A percentile compares a stretch with the other conserved stretches of the same genome.
Evolutionary conservation across 208 protist species (phyloP).

Genomic region (Tetramitus jugosus): DNA sequence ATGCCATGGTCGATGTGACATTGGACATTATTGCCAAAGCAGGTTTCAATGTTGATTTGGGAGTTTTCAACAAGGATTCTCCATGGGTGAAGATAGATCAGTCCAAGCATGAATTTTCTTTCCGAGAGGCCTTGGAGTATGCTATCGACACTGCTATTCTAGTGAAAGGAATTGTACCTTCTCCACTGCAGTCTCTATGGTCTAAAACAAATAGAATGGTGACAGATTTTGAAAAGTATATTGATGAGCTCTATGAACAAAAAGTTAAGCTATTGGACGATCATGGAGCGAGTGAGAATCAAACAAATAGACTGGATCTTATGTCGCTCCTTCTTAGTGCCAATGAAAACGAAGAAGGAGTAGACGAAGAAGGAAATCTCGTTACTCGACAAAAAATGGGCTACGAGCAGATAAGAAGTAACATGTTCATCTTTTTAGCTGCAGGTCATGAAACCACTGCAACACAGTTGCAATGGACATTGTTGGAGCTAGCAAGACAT

Average conservation of each 20-base stretch:
- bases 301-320: background rate
- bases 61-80: background rate
- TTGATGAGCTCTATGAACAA: background rate
- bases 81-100: background rate
- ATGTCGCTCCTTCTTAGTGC: background rate
- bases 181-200: background rate
- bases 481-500: no score
- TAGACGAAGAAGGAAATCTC: no score
- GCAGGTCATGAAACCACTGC: constrained; percentile 11
- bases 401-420: no score
- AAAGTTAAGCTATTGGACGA: background rate
- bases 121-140: background rate
- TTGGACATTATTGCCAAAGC: background rate
- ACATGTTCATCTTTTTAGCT: background rate
- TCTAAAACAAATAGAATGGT: background rate
- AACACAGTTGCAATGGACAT: no score
- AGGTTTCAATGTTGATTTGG: background rate
- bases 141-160: background rate
- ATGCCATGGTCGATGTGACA: background rate
- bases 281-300: no score
- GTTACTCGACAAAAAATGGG: no score
- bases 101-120: background rate
- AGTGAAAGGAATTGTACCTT: background rate
- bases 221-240: background rate
- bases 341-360: background rate